These are phyloP conservation scores for Backusella australiensis DNA, from an alignment of 192 early-diverging fungal genomes.

Conservation along the genomic window DNA sequence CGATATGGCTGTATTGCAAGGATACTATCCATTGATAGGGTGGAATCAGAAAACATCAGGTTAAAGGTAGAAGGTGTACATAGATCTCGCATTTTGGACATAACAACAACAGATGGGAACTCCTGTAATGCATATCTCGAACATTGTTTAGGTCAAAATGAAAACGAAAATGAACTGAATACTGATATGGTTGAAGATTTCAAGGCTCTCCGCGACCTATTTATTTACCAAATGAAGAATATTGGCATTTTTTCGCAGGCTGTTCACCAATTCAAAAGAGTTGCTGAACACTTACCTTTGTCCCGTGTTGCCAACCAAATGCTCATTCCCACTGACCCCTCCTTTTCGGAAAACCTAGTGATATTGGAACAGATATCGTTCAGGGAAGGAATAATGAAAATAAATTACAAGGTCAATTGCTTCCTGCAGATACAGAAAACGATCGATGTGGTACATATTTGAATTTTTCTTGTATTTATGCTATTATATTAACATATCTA, in stretches of 20 bases:
- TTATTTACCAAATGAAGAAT: neutral
- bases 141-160: slow-evolving; percentile 35
- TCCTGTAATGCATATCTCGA: slow-evolving; percentile 53
- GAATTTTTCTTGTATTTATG: neutral
- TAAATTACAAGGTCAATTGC: neutral
- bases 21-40: slow-evolving; percentile 34
- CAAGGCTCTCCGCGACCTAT: neutral
- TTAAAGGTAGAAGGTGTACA: slow-evolving; percentile 56
- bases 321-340: slow-evolving; percentile 63
- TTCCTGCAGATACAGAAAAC: neutral
- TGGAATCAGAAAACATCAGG: slow-evolving; percentile 46
- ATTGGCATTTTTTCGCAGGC: slow-evolving; percentile 4
- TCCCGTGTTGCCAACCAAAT: slow-evolving; percentile 63
- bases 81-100: slow-evolving; percentile 55
- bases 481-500: neutral
- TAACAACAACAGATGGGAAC: slow-evolving; percentile 28
- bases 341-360: slow-evolving; percentile 64
- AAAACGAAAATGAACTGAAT: neutral
- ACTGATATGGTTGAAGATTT: neutral
- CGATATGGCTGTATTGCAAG: slow-evolving; percentile 49
- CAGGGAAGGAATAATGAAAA: slow-evolving; percentile 44
- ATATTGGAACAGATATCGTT: slow-evolving; percentile 54
- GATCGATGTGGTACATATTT: neutral
- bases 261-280: slow-evolving; percentile 54
- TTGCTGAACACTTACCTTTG: slow-evolving; percentile 52